phyloP scores from a whole-genome alignment of 2,329 filamentous ascomycete species.

The Calonectria honghensis region DNA sequence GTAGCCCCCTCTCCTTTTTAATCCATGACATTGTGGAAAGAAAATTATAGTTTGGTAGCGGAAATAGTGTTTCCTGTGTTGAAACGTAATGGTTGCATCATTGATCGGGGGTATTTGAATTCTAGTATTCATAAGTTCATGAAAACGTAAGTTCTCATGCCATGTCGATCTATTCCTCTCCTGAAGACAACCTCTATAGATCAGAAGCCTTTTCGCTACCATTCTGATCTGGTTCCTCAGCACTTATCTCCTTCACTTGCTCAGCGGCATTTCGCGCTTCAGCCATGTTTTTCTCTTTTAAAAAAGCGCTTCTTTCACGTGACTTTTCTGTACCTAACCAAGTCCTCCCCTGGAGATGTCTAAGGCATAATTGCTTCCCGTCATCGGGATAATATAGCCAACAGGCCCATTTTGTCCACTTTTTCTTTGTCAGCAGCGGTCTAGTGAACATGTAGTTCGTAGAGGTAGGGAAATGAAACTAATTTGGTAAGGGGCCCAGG shows the following conservation, averaged over 20 bases:
- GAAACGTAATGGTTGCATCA: too few relatives aligned
- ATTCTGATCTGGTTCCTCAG: not conserved
- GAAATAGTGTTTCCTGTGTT: not conserved
- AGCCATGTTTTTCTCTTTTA: slow-evolving; percentile 33
- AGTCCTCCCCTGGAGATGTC: slow-evolving; percentile 71
- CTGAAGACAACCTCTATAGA: not conserved
- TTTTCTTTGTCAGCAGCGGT: slow-evolving; percentile 19
- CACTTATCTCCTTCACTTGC: not conserved
- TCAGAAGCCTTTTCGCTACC: not conserved
- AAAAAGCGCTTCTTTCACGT: slow-evolving; percentile 44
- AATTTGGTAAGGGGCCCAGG: too few relatives aligned
- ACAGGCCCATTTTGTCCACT: slow-evolving; percentile 72
- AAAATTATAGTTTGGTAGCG: not conserved
- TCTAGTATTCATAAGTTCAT: too few relatives aligned
- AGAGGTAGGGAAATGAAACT: not conserved
- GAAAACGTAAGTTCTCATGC: too few relatives aligned
- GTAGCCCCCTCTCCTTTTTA: not conserved
- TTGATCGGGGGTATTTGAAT: too few relatives aligned
- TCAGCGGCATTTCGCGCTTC: not conserved
- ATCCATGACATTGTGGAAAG: not conserved
- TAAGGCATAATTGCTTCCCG: slow-evolving; percentile 66
- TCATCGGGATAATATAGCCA: slow-evolving; percentile 73
- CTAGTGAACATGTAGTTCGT: not conserved
- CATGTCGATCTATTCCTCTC: too few relatives aligned
- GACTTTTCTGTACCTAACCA: slow-evolving; percentile 64